These are phyloP conservation scores for Jatropha podagrica DNA, from an alignment of 441 rosid genomes.

Conservation along the genomic window DNA sequence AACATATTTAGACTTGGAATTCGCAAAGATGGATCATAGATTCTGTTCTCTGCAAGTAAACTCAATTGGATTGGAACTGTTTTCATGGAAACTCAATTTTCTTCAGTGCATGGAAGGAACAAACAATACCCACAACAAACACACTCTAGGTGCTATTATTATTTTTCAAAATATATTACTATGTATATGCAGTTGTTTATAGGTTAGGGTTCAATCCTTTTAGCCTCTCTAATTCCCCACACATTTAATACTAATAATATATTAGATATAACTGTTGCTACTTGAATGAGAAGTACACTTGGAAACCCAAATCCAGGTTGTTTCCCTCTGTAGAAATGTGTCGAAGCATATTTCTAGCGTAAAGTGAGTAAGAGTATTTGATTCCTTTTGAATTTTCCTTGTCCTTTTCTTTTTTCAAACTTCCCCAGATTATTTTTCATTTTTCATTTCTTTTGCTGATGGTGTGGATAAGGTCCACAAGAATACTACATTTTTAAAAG, in stretches of 20 bases:
- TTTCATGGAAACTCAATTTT: neutral
- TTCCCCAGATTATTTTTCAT: neutral
- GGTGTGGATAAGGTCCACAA: neutral
- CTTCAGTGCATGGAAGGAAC: neutral
- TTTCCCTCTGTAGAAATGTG: neutral
- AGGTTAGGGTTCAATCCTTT: neutral
- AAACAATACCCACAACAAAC: too few relatives aligned
- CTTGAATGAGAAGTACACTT: too few relatives aligned
- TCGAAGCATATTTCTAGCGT: neutral
- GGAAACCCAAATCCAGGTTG: neutral
- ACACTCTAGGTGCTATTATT: too few relatives aligned
- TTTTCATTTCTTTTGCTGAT: neutral
- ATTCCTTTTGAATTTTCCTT: neutral
- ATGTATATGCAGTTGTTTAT: neutral
- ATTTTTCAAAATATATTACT: neutral
- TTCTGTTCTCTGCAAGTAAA: neutral
- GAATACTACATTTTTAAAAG: neutral
- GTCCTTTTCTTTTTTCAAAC: neutral
- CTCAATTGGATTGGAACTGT: neutral
- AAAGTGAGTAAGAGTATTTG: neutral
- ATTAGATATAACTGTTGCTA: too few relatives aligned
- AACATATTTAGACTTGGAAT: slow-evolving; percentile 2
- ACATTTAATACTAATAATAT: neutral
- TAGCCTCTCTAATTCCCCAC: neutral
- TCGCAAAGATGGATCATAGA: neutral